These are phyloP conservation scores for Tillandsia fasciculata DNA, from an alignment of 176 grass and related monocot genomes.

Conservation along the genomic window DNA sequence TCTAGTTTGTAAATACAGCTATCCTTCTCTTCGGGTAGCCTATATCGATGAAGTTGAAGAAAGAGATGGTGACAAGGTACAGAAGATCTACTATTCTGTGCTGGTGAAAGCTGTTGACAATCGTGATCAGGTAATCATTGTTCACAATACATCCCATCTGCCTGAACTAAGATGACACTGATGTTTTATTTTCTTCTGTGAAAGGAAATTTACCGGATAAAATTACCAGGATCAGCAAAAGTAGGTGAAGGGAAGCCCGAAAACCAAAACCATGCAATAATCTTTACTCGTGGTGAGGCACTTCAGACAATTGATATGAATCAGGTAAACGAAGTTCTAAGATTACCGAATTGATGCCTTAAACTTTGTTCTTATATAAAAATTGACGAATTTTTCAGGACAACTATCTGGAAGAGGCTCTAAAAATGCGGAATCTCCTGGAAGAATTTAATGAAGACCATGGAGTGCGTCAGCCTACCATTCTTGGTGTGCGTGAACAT, in stretches of 20 bases:
- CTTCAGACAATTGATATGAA: conserved; percentile 99
- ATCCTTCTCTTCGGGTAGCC: conserved; percentile 78
- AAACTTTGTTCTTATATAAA: conserved; percentile 13
- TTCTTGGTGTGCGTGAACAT: conserved; percentile 97
- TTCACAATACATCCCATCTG: conserved; percentile 10
- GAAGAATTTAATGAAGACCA: conserved; percentile 96
- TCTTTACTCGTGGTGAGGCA: conserved; percentile 87
- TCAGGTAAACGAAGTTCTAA: conserved; percentile 44
- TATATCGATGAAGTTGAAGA: conserved; percentile 99
- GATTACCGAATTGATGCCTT: background rate
- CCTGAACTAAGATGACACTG: conserved; percentile 7
- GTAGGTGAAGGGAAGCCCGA: conserved; percentile 94
- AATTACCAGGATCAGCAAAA: conserved; percentile 79
- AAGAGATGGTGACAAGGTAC: conserved; percentile 71
- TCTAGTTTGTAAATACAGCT: conserved; percentile 46
- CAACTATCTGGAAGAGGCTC: conserved; percentile 95
- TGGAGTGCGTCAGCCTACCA: conserved; percentile 69
- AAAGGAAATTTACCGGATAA: conserved; percentile 99
- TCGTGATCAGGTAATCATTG: conserved; percentile 69
- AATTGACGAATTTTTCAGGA: conserved; percentile 46
- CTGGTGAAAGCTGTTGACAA: conserved; percentile 93
- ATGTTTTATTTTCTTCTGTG: conserved; percentile 28
- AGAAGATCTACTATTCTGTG: conserved; percentile 88
- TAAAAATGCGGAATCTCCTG: conserved; percentile 92
- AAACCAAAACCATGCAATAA: conserved; percentile 98